phyloP scores from a whole-genome alignment of 208 protist species.

The Spongospora subterranea region DNA sequence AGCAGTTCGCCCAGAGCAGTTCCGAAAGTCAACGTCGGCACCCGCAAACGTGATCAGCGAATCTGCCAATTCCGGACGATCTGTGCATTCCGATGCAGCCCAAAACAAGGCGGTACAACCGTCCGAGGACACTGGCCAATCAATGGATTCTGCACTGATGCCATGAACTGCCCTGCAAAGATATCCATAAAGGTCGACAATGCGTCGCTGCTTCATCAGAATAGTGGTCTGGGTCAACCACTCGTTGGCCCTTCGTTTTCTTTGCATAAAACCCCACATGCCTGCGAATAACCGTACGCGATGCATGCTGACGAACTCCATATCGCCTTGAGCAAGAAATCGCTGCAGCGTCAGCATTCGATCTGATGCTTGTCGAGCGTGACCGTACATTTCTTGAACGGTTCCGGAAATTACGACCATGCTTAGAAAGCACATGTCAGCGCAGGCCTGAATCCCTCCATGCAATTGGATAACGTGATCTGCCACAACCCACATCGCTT shows the following conservation, averaged over 20 bases:
- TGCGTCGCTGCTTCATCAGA: constrained; percentile 14
- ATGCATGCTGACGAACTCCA: constrained; percentile 10
- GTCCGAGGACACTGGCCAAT: not conserved
- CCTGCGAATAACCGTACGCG: not conserved
- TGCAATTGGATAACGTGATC: not conserved
- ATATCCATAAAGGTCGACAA: constrained; percentile 22
- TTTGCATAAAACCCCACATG: not conserved
- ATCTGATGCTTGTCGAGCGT: not conserved
- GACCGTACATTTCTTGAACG: not conserved
- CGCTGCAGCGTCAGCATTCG: constrained; percentile 17
- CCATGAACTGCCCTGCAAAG: not conserved
- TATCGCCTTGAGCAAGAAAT: not conserved
- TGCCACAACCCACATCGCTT: constrained; percentile 8
- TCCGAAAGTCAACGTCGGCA: constrained; percentile 7
- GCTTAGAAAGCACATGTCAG: constrained; percentile 48
- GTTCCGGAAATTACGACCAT: constrained; percentile 31
- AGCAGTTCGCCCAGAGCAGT: constrained; percentile 15
- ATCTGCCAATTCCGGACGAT: constrained; percentile 23
- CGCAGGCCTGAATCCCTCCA: not conserved
- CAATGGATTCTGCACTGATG: not conserved
- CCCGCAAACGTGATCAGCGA: not conserved
- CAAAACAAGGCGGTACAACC: constrained; percentile 53
- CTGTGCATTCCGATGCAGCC: constrained; percentile 24
- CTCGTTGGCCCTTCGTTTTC: not conserved
- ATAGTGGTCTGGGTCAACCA: not conserved